Percentiles rank a stretch among this genome's conserved stretches.
Conservation (phyloP, 2,329 filamentous ascomycete species). For the Acrodontium crateriforme region DNA sequence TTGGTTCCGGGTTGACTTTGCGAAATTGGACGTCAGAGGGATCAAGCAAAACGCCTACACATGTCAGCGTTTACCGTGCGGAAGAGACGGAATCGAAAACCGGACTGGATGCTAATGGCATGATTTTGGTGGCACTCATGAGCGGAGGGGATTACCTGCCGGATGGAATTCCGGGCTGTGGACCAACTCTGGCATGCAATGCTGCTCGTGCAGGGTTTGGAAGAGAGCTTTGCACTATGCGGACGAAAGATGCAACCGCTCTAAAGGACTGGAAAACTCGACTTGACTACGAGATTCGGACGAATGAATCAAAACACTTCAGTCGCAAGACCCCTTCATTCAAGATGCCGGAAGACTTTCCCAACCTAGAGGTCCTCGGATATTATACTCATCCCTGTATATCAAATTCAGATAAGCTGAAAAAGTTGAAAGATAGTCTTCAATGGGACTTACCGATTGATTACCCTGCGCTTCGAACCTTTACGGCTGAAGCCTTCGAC, state of each 20-base stretch:
- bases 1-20: slow-evolving; percentile 67
- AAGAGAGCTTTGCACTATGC: slow-evolving; percentile 53
- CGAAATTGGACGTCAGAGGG: slow-evolving; percentile 44
- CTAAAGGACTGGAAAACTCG: slow-evolving; percentile 57
- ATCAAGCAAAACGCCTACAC: slow-evolving; percentile 57
- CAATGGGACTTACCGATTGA: slow-evolving; percentile 53
- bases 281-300: slow-evolving; percentile 61
- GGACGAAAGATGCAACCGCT: slow-evolving; percentile 43
- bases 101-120: slow-evolving; percentile 68
- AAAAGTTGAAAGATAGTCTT: slow-evolving; percentile 39
- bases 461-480: slow-evolving; percentile 53
- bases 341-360: slow-evolving; percentile 66
- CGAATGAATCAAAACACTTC: slow-evolving; percentile 76
- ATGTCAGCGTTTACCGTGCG: slow-evolving; percentile 69
- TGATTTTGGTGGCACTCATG: slow-evolving; percentile 89
- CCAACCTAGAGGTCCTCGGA: slow-evolving; percentile 60
- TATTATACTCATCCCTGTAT: slow-evolving; percentile 84
- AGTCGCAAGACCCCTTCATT: slow-evolving; percentile 59
- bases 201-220: slow-evolving; percentile 84
- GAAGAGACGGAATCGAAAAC: slow-evolving; percentile 38
- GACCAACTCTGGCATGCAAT: slow-evolving; percentile 76
- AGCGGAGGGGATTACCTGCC: slow-evolving; percentile 91
- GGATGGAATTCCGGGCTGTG: slow-evolving; percentile 75
- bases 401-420: slow-evolving; percentile 46
- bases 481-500: slow-evolving; percentile 67